Conservation (phyloP, 176 grass and related monocot genomes). For the Hordeum vulgare region MorexV3_pseudomolecules_assembly NC_058524.1:68046800-68047299, state of each 20-base stretch:
- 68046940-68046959: background rate
- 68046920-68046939: no score
- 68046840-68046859: no score
- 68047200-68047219: no score
- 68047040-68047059: background rate
- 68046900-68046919: no score
- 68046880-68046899: no score
- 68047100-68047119: background rate
- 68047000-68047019: background rate
- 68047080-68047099: background rate
- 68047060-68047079: background rate
- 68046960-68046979: background rate
- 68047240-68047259: no score
- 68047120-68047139: background rate
- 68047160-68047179: background rate
- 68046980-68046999: background rate
- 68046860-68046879: no score
- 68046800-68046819: background rate
- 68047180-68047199: no score
- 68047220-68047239: no score
- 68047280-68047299: no score
- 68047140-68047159: background rate
- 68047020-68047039: background rate
- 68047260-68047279: no score
- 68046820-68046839: background rate